Percentiles rank a stretch among this genome's conserved stretches.
Evolutionary conservation across 2,329 filamentous ascomycete genomes (phyloP).

Genomic region (Calycina herbarum): DNA sequence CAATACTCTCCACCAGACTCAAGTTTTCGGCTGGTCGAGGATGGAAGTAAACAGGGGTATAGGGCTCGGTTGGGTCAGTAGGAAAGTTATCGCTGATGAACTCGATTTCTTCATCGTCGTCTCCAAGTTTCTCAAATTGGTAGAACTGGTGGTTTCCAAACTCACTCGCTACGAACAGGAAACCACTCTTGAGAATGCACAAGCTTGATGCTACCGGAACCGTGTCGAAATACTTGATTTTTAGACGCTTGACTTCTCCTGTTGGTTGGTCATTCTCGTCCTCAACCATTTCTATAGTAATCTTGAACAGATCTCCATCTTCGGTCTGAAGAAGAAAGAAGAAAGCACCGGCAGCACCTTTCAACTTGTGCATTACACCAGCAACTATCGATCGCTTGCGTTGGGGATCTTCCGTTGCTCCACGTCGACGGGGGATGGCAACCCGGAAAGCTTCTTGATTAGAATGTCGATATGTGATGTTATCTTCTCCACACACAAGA

Average conservation of each 20-base stretch:
- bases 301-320: slow-evolving; percentile 97
- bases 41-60: slow-evolving; percentile 81
- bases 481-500: slow-evolving; percentile 90
- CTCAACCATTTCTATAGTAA: slow-evolving; percentile 87
- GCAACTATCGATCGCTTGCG: slow-evolving; percentile 84
- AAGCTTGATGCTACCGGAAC: slow-evolving; percentile 85
- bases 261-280: slow-evolving; percentile 76
- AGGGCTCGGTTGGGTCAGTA: slow-evolving; percentile 68
- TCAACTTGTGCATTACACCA: slow-evolving; percentile 97
- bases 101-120: slow-evolving; percentile 87
- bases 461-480: slow-evolving; percentile 94
- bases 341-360: slow-evolving; percentile 78
- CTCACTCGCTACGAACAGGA: slow-evolving; percentile 89
- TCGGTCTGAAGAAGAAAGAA: slow-evolving; percentile 97
- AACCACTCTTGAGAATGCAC: slow-evolving; percentile 93
- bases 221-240: slow-evolving; percentile 98
- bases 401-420: slow-evolving; percentile 87
- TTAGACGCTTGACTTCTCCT: slow-evolving; percentile 77
- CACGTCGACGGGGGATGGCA: slow-evolving; percentile 81
- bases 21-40: slow-evolving; percentile 79
- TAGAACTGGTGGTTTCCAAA: slow-evolving; percentile 94
- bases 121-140: slow-evolving; percentile 94
- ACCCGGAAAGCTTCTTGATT: slow-evolving; percentile 89
- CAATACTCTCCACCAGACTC: slow-evolving; percentile 78
- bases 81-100: slow-evolving; percentile 83